phyloP scores from a whole-genome alignment of 2,329 filamentous ascomycete species.

The Nothophoma quercina region DNA sequence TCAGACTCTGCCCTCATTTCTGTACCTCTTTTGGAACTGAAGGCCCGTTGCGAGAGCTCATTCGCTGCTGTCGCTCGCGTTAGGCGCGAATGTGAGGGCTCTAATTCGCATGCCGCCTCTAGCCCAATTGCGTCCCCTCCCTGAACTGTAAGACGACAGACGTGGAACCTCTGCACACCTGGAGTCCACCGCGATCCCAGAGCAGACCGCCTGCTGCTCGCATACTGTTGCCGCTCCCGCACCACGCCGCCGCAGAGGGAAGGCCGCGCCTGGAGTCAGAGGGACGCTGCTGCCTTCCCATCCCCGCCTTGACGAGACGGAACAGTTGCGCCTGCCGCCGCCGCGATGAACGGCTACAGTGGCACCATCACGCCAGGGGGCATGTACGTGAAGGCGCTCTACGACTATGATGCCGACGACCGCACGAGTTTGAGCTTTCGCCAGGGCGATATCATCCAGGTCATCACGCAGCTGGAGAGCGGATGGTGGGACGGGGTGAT shows the following conservation, averaged over 20 bases:
- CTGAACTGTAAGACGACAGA: conserved; percentile 36
- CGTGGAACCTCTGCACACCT: conserved; percentile 32
- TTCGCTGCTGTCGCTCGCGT: conserved; percentile 36
- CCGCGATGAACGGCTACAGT: conserved; percentile 59
- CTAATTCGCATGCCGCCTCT: conserved; percentile 45
- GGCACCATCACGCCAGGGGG: conserved; percentile 59
- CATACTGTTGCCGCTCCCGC: conserved; percentile 21
- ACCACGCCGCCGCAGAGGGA: conserved; percentile 28
- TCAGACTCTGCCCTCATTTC: conserved; percentile 19
- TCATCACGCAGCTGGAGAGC: conserved; percentile 96
- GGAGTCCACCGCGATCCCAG: conserved; percentile 25
- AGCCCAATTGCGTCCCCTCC: conserved; percentile 44
- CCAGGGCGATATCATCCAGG: conserved; percentile 96
- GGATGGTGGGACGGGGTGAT: conserved; percentile 99
- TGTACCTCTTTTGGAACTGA: conserved; percentile 19
- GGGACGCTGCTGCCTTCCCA: conserved; percentile 16
- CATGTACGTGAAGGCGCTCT: conserved; percentile 93
- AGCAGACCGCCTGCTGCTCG: conserved; percentile 25
- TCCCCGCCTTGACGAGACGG: conserved; percentile 14
- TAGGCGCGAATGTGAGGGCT: conserved; percentile 44
- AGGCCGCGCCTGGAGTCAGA: conserved; percentile 19
- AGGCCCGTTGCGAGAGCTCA: conserved; percentile 30
- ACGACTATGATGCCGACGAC: conserved; percentile 96
- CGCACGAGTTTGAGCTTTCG: conserved; percentile 96
- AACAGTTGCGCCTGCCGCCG: conserved; percentile 19